Evolutionary conservation across 306 rosid species (phyloP).

Genomic region (Urtica urens): DNA sequence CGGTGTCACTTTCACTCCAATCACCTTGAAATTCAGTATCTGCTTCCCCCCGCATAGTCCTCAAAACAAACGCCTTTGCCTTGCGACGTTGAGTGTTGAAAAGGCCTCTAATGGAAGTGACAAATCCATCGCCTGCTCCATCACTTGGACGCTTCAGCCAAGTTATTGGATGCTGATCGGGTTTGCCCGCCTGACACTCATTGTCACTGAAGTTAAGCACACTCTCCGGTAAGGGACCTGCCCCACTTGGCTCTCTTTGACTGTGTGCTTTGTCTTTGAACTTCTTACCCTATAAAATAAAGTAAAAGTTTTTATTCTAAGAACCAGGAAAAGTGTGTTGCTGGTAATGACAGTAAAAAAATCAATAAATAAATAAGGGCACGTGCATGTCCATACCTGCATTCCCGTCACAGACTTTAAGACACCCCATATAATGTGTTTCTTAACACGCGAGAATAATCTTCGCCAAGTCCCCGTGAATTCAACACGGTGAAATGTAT

Average conservation of each 20-base stretch:
- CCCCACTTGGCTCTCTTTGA: slow-evolving; percentile 43
- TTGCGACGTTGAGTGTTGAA: slow-evolving; percentile 86
- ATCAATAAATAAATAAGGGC: neutral
- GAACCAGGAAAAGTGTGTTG: neutral
- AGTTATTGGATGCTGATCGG: slow-evolving; percentile 62
- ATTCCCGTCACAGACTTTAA: slow-evolving; percentile 96
- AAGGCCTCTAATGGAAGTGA: slow-evolving; percentile 83
- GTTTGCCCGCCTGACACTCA: slow-evolving; percentile 63
- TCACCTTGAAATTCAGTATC: slow-evolving; percentile 88
- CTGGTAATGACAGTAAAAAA: no score
- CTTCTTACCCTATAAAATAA: slow-evolving; percentile 59
- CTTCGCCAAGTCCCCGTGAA: slow-evolving; percentile 96
- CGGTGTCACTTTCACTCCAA: slow-evolving; percentile 90
- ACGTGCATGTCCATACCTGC: slow-evolving; percentile 50
- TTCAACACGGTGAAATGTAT: slow-evolving; percentile 81
- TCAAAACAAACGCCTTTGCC: slow-evolving; percentile 87
- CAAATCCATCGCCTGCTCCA: slow-evolving; percentile 99
- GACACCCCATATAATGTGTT: slow-evolving; percentile 99
- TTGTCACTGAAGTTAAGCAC: slow-evolving; percentile 84
- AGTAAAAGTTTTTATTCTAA: no score
- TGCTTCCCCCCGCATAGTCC: slow-evolving; percentile 95
- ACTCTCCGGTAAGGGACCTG: slow-evolving; percentile 66
- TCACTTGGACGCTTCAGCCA: slow-evolving; percentile 85
- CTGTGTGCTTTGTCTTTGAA: slow-evolving; percentile 77
- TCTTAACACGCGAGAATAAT: slow-evolving; percentile 91